These are phyloP conservation scores for Pezicula radicicola DNA, from an alignment of 2,329 filamentous ascomycete genomes.

Conservation along the genomic window DNA sequence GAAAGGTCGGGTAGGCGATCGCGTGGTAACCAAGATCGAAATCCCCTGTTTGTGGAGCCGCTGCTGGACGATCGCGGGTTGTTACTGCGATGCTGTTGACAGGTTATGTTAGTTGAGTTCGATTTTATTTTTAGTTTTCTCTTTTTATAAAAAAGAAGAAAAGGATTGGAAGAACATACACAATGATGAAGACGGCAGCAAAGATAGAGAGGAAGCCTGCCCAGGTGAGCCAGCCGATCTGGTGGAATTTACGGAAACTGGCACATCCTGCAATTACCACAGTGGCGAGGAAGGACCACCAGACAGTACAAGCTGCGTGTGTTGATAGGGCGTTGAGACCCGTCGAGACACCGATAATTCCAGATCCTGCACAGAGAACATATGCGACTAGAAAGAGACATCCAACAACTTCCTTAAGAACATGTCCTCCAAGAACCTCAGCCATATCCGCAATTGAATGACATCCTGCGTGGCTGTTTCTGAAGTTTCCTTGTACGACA, in stretches of 20 bases:
- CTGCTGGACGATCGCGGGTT: constrained; percentile 52
- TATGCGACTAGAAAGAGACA: constrained; percentile 55
- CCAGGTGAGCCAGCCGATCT: constrained; percentile 61
- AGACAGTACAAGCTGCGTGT: constrained; percentile 57
- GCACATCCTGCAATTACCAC: constrained; percentile 45
- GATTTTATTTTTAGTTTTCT: no score
- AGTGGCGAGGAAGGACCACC: constrained; percentile 51
- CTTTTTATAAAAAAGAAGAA: no score
- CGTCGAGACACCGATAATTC: constrained; percentile 56
- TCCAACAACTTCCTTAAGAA: constrained; percentile 51
- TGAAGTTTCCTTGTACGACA: constrained; percentile 47
- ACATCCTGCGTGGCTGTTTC: constrained; percentile 46
- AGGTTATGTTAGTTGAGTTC: neutral
- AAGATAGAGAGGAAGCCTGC: constrained; percentile 57
- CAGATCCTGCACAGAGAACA: constrained; percentile 52
- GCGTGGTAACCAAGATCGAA: constrained; percentile 58
- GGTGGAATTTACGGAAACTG: constrained; percentile 54
- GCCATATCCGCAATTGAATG: constrained; percentile 58
- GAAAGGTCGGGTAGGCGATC: constrained; percentile 54
- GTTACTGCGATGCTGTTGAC: constrained; percentile 48
- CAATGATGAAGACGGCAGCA: constrained; percentile 49
- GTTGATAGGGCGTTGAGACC: constrained; percentile 57
- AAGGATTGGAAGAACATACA: constrained; percentile 5
- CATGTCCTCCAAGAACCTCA: constrained; percentile 47
- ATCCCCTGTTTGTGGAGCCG: constrained; percentile 54